phyloP scores from a whole-genome alignment of 345 rosid genomes.

The Dipteronia dyeriana region DNA sequence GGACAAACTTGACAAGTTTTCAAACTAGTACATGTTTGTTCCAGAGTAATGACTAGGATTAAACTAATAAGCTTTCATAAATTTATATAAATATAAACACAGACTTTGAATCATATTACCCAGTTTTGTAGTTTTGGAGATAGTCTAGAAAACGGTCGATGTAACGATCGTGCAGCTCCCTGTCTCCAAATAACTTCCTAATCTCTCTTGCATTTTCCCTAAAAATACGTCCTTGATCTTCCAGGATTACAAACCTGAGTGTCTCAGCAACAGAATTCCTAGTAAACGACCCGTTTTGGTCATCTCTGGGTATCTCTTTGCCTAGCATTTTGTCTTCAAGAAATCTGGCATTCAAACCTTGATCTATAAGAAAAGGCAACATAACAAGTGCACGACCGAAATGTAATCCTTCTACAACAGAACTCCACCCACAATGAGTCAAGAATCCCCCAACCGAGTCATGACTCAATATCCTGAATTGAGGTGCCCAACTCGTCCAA shows the following conservation, averaged over 20 bases:
- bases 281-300: constrained; percentile 18
- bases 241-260: constrained; percentile 13
- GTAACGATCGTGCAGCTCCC: neutral
- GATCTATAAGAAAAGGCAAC: constrained; percentile 15
- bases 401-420: constrained; percentile 16
- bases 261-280: constrained; percentile 21
- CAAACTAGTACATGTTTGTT: too few species aligned
- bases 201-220: constrained; percentile 1
- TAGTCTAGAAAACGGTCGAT: neutral
- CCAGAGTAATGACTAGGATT: too few species aligned
- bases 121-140: too few species aligned
- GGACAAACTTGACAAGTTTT: too few species aligned
- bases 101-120: too few species aligned
- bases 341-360: constrained; percentile 22
- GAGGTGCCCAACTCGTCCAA: constrained; percentile 28
- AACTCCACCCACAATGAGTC: constrained; percentile 27
- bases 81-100: too few species aligned
- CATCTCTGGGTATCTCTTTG: constrained; percentile 13
- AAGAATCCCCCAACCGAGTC: constrained; percentile 25
- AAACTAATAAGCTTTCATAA: too few species aligned
- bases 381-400: constrained; percentile 3
- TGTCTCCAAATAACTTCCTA: neutral
- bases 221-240: neutral
- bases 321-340: constrained; percentile 21
- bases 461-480: constrained; percentile 20